Evolutionary conservation across 352 stramenopile species (phyloP).

Genomic region (Globisporangium spiculum): DNA sequence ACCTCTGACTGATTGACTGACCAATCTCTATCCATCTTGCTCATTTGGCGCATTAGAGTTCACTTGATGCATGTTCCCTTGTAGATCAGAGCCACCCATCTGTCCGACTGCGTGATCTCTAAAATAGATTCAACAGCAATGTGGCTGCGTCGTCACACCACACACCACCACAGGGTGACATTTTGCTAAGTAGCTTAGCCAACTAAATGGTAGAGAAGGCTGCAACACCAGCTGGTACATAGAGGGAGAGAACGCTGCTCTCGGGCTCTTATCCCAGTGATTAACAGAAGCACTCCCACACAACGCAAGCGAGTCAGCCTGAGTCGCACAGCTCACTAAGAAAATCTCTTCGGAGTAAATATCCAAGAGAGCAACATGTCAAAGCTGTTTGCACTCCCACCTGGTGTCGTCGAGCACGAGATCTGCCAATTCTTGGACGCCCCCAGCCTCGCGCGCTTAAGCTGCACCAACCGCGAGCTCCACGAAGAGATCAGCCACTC

Average conservation of each 20-base stretch:
- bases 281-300: too few species aligned
- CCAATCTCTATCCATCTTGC: not conserved
- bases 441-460: constrained; percentile 30
- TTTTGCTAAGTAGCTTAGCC: not conserved
- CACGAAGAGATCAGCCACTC: constrained; percentile 30
- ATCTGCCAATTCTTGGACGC: constrained; percentile 51
- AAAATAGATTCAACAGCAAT: constrained; percentile 13
- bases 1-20: constrained; percentile 10
- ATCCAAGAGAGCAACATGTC: constrained; percentile 7
- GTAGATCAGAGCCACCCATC: constrained; percentile 9
- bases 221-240: not conserved
- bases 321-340: not conserved
- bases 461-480: constrained; percentile 31
- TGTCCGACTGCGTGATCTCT: not conserved
- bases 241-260: constrained; percentile 4
- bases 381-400: constrained; percentile 28
- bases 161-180: not conserved
- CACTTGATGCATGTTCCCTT: too few species aligned
- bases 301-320: not conserved
- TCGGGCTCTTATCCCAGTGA: not conserved
- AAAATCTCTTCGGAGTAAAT: not conserved
- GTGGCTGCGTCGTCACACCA: not conserved
- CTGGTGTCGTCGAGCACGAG: constrained; percentile 35
- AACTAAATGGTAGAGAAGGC: constrained; percentile 1
- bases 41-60: not conserved